Base-by-base conservation (phyloP, 768 basidiomycete species). In the Macrolepiota fuliginosa region DNA sequence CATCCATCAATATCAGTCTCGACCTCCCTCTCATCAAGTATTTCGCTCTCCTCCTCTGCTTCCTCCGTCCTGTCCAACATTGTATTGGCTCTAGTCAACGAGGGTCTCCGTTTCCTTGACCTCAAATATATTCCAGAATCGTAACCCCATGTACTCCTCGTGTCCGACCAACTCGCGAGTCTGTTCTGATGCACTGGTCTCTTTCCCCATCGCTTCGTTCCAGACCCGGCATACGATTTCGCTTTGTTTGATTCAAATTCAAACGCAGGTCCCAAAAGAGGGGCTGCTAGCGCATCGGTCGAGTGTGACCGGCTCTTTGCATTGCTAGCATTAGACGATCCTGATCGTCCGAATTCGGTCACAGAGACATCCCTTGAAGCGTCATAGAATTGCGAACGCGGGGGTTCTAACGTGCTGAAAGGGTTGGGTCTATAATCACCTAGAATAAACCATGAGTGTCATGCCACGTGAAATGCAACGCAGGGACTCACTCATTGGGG, bases 401-500 rank as follows among this genome's bases (percentile, higher is more conserved):
- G 17, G 13, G 52, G 10, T 42, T 61, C 52, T 27, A 54, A 40
- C 12, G 68, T 68, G 29, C 3, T 3, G 59, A 76, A 73, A 15
- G 71, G 72, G 63, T 65, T 73, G 24, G 67, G 69, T 42, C 66
- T 67, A 51, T 71, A 65, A 56, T 76, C 74, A 61, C 72, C 73
- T 75, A 54, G 6, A 37, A 15, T 13, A 54, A 29, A 27, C 15
- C 32, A 7, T 19, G 19, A 45, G 15, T n/a, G 19, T 15, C 17
- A 1, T 1, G 19, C 9, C 42, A 17, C 9, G 42, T n/a, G 17
- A 4, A 45, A n/a, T 32, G 64, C 50, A 66, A 65, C 55, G 60
- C 62, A 62, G 5, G 51, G 9, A 73, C 82, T 67, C 70, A 88
- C 90, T 86, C 63, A 83, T 75, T 5, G 90, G 89, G 25, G 90